Base-by-base conservation (phyloP, 257 asterid species). In the Nyctanthes arbortristis region DNA sequence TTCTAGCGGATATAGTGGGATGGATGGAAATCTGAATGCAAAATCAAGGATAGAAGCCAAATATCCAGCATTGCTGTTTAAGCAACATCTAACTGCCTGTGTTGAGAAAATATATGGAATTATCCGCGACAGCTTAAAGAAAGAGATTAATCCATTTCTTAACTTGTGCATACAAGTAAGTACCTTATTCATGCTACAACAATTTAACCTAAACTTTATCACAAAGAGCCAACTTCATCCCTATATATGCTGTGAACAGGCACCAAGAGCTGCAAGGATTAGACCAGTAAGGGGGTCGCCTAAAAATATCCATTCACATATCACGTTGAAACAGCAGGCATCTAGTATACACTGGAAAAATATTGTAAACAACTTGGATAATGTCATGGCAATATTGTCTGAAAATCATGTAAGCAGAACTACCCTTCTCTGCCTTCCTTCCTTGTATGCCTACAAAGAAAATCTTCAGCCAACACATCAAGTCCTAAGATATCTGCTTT, bases 41-140 rank as follows among this genome's bases (percentile, higher is more conserved):
- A 83, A 81, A 75, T 85, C 96, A 69, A 81, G 95, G 70, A 86
- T 92, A 74, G 96, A 87, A 82, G 96, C 96, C 55, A 92, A 86
- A 82, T 92, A 92, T 69, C 97, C 97, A 29, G 97, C 96, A 72
- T 68, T 92, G 72, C 75, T 92, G 79, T 92, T 91, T 76, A 91
- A 91, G 86, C 97, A 91, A 79, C 96, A 91, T 77, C 74, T 92
- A 67, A 89, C 96, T 57, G 96, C 96, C 73, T 92, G 97, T 65
- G 96, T 87, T 66, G 96, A 92, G 85, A 92, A 92, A 82, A 82
- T 89, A 85, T 85, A 84, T 52, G 97, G 97, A 78, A 83, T 84
- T 87, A 87, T 89, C 71, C 97, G 96, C 5, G 97, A 92, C 75
- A 81, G 82, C 80, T 66, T 92, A 72, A 92, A 92, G 90, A 92